These are phyloP conservation scores for Leccinum obscurum DNA, from an alignment of 768 basidiomycete species.

Conservation along the genomic window DNA sequence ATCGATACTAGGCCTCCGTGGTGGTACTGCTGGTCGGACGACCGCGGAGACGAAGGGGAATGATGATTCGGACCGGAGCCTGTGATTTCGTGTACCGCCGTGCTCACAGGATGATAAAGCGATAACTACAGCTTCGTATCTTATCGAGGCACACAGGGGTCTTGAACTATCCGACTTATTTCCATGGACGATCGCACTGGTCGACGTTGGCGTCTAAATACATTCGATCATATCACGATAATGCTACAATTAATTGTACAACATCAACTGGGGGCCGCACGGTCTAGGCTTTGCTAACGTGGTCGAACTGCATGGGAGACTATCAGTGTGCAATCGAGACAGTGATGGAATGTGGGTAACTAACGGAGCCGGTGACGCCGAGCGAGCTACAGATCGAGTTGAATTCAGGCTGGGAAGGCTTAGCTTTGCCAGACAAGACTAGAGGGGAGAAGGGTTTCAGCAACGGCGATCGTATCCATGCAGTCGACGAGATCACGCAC, in stretches of 20 bases:
- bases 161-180: neutral
- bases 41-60: slow-evolving; percentile 2
- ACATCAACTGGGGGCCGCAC: neutral
- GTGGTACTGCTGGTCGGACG: neutral
- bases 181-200: neutral
- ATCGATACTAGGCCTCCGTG: neutral
- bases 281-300: neutral
- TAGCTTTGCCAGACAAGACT: slow-evolving; percentile 50
- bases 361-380: slow-evolving; percentile 39
- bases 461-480: neutral
- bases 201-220: slow-evolving; percentile 2
- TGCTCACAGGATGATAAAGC: neutral
- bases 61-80: neutral
- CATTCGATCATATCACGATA: slow-evolving; percentile 1
- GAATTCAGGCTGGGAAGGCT: slow-evolving; percentile 52
- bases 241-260: slow-evolving; percentile 17
- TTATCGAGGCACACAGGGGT: neutral
- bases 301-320: neutral
- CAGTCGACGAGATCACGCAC: slow-evolving; percentile 38
- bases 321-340: slow-evolving; percentile 1
- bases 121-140: neutral
- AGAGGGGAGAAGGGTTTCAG: neutral
- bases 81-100: neutral
- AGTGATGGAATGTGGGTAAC: neutral
- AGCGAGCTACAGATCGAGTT: slow-evolving; percentile 45